Evolutionary conservation across 345 rosid genomes (phyloP), one percentile per base, ranked within the genome.

Genomic region (Eucalyptus victrix): DNA sequence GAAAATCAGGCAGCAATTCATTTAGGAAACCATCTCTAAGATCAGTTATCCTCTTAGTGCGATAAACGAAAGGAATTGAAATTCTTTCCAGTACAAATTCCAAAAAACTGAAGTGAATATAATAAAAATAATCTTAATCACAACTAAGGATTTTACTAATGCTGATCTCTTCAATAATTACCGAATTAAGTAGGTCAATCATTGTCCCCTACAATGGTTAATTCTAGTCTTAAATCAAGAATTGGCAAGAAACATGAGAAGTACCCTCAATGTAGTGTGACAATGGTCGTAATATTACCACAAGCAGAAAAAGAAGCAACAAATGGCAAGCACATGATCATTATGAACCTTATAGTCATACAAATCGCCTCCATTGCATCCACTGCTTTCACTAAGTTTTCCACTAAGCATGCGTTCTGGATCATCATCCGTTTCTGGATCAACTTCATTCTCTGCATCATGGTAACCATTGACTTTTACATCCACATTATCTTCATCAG

Each of bases 321-420:
- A 87, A 60, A 87, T 97, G 95, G 92, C 91, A 93, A 54, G 45
- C 58, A 81, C 80, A 49, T 88, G 86, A 87, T 89, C 9, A 87
- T 65, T 86, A 80, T 58, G 91, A 89, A 96, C 98, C 99, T 97
- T 98, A 90, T 96, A 95, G 88, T 96, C 98, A 91, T 96, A 98
- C 65, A 96, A 96, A 94, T 98, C 99, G 86, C 95, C 94, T 92
- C 95, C 95, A 86, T 95, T 96, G 89, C 93, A 96, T 80, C 96
- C 96, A 80, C 99, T 97, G 92, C 96, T 96, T 93, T 97, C 99
- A 92, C 98, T 97, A 92, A 96, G 93, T 91, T 97, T 98, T 89
- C 99, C 99, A 92, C 99, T 97, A 86, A 92, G 93, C 42, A 91
- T 94, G 69, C 97, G 92, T 90, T 94, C 97, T 87, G 92, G 95